These are phyloP conservation scores for Baorangia bicolor DNA, from an alignment of 768 basidiomycete species.

Conservation along the genomic window DNA sequence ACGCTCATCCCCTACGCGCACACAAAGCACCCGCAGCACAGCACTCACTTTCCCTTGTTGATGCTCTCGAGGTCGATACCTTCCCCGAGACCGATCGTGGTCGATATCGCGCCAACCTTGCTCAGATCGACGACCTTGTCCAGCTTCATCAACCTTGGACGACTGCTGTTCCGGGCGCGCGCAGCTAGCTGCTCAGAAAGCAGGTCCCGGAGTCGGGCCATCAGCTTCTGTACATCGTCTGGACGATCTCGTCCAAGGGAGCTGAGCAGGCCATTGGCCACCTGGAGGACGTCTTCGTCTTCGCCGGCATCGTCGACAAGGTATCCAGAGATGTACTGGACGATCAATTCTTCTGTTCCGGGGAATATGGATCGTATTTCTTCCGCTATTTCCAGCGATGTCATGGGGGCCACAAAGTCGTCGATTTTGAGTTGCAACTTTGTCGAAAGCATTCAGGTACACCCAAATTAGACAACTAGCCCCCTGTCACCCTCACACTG, in stretches of 20 bases:
- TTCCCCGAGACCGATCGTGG: slow-evolving; percentile 74
- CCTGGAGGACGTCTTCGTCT: slow-evolving; percentile 81
- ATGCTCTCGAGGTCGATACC: slow-evolving; percentile 90
- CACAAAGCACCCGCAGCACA: neutral
- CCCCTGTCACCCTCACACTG: neutral
- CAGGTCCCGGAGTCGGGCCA: slow-evolving; percentile 59
- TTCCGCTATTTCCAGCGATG: slow-evolving; percentile 74
- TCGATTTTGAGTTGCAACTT: neutral
- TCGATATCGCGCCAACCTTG: slow-evolving; percentile 72
- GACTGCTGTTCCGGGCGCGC: slow-evolving; percentile 56
- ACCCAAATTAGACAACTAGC: neutral
- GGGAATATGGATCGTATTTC: slow-evolving; percentile 70
- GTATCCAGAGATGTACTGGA: slow-evolving; percentile 86
- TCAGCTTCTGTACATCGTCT: slow-evolving; percentile 63
- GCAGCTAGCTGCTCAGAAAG: slow-evolving; percentile 63
- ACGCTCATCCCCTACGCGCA: slow-evolving; percentile 1
- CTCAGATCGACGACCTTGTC: slow-evolving; percentile 90
- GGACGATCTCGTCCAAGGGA: slow-evolving; percentile 68
- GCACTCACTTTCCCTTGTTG: slow-evolving; percentile 86
- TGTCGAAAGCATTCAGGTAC: neutral
- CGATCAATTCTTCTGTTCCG: slow-evolving; percentile 80
- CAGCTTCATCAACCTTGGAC: slow-evolving; percentile 68
- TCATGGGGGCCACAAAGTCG: too few species aligned
- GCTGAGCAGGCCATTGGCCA: slow-evolving; percentile 70
- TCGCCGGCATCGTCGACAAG: slow-evolving; percentile 87